A percentile compares a stretch with the other conserved stretches of the same genome.
Evolutionary conservation across 2,329 filamentous ascomycete genomes (phyloP).

Genomic region (Parastagonospora nodorum): DNA sequence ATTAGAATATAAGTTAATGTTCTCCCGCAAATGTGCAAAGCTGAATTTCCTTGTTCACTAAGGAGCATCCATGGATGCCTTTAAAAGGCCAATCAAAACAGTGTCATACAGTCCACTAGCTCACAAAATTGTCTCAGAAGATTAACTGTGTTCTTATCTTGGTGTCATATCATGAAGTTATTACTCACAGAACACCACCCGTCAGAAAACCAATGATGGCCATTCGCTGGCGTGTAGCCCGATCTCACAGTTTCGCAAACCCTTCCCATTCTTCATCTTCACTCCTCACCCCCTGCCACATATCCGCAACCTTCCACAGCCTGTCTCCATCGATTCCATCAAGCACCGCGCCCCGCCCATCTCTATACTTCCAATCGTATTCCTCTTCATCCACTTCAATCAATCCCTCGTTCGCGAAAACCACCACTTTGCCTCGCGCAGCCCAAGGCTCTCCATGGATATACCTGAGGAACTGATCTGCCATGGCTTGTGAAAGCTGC

Average conservation of each 20-base stretch:
- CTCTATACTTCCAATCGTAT: slow-evolving; percentile 30
- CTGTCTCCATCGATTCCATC: slow-evolving; percentile 24
- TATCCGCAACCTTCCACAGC: slow-evolving; percentile 31
- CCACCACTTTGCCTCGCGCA: slow-evolving; percentile 21
- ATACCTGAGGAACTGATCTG: slow-evolving; percentile 31
- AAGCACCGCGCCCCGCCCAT: slow-evolving; percentile 28
- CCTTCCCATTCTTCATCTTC: slow-evolving; percentile 14
- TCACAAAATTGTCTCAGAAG: no score
- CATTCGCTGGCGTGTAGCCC: no score
- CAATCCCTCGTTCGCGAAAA: slow-evolving; percentile 20
- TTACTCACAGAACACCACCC: no score
- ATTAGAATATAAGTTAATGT: no score
- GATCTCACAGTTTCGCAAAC: not conserved
- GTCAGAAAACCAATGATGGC: no score
- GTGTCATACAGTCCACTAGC: no score
- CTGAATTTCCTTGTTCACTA: no score
- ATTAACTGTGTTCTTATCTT: no score
- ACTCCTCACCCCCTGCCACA: slow-evolving; percentile 34
- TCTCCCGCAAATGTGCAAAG: no score
- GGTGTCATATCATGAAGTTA: no score
- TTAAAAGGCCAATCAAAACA: no score
- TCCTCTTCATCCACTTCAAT: slow-evolving; percentile 15
- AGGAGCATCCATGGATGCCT: no score
- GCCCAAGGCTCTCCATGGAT: slow-evolving; percentile 31
- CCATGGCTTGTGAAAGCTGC: slow-evolving; percentile 18